phyloP scores from a whole-genome alignment of 495 filamentous ascomycete species.

The Aspergillus cristatus region DNA sequence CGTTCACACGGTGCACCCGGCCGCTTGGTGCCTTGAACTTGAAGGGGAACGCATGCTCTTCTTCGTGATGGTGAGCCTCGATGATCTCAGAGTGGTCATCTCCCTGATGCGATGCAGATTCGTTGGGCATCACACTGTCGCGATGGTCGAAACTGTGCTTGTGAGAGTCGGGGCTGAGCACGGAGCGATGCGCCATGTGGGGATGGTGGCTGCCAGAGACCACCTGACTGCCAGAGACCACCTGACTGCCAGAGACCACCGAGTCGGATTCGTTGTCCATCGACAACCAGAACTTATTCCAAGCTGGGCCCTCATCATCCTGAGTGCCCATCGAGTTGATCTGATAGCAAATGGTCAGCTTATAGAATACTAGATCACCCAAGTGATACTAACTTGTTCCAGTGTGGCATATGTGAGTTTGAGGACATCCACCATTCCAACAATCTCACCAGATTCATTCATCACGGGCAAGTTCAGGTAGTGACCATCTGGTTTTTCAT shows the following conservation, averaged over 20 bases:
- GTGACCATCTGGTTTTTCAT: constrained; percentile 64
- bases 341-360: constrained; percentile 21
- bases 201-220: constrained; percentile 28
- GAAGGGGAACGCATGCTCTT: constrained; percentile 83
- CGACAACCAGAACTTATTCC: constrained; percentile 99
- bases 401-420: constrained; percentile 97
- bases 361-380: background rate
- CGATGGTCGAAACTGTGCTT: constrained; percentile 55
- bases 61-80: constrained; percentile 38
- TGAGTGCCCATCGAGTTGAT: constrained; percentile 69
- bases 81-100: constrained; percentile 63
- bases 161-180: constrained; percentile 67
- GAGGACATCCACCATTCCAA: constrained; percentile 97
- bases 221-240: no score
- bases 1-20: constrained; percentile 85
- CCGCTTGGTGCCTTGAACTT: constrained; percentile 99
- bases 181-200: constrained; percentile 51
- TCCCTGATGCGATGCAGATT: constrained; percentile 90
- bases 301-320: constrained; percentile 91
- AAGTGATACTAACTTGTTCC: constrained; percentile 63
- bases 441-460: constrained; percentile 94
- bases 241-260: constrained; percentile 84
- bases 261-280: constrained; percentile 95
- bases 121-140: constrained; percentile 80
- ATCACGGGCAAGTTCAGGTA: constrained; percentile 97